Evolutionary conservation across 2,329 filamentous ascomycete genomes (phyloP), one percentile per base, ranked within the genome.

Genomic region (Fusarium sp.): DNA sequence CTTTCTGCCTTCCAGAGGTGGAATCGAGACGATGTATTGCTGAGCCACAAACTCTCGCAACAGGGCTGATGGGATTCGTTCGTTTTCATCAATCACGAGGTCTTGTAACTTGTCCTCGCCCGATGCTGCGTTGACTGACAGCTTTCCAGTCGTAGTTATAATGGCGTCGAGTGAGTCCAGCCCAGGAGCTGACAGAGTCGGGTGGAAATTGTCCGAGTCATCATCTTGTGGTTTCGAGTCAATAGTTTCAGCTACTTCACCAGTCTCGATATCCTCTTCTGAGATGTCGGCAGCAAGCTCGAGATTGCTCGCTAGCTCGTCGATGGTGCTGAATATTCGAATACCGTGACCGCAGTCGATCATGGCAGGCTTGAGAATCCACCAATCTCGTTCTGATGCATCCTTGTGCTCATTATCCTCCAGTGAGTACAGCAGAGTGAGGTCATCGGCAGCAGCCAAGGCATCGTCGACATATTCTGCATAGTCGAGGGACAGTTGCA

Each of bases 261-360:
- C 53, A 1, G 22, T 61, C 2, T 69, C 67, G 0, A 72, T 69
- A 0, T 72, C 69, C 1, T 70, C 65, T 22, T 74, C 73, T 0
- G 72, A 73, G n/a, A 76, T 72, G 40, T 75, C 68, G 15, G 74
- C 76, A 13, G 69, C 75, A 0, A 77, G 72, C 38, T 78, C 76
- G 0, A 78, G 69, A 9, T 75, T 69, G 24, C 70, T 64, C 2
- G 74, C 75, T 0, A 78, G 64, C 35, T 78, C 76, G 0, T 76
- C 72, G 10, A 73, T 57, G 0, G 76, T 78, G 26, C 76, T 78
- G 52, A 78, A 78, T 8, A 78, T 69, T 0, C 75, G 70, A n/a
- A 78, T 78, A 0, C 76, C 76, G 8, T 75, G 72, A 1, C 76
- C 76, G n/a, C 75, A 78, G 22, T 78, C 76, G 9, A 77, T 72